Conservation (phyloP, 2,329 filamentous ascomycete genomes). For the Fusarium duplospermum region DNA sequence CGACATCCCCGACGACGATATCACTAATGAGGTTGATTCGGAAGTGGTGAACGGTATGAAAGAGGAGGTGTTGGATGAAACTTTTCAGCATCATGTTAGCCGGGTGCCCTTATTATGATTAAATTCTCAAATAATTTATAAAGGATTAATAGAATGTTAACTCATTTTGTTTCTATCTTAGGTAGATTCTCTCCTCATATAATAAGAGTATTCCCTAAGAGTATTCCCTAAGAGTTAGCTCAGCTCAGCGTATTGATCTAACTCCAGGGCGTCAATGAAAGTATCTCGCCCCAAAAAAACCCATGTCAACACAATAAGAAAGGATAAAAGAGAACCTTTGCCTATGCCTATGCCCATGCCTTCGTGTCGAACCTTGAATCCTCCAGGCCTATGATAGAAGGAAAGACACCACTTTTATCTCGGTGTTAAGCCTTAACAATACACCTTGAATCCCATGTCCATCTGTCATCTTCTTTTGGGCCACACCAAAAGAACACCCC, state of each 20-base stretch:
- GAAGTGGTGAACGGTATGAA: background rate
- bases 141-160: background rate
- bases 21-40: background rate
- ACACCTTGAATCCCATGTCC: too few species aligned
- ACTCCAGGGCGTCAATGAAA: too few species aligned
- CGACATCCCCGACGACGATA: background rate
- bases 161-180: background rate
- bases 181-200: background rate
- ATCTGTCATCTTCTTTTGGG: too few species aligned
- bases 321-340: too few species aligned
- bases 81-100: background rate
- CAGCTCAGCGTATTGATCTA: background rate
- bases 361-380: too few species aligned
- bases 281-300: too few species aligned
- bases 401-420: too few species aligned
- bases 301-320: too few species aligned
- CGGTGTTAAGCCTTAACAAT: too few species aligned
- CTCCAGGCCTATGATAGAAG: too few species aligned
- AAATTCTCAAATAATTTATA: background rate
- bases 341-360: too few species aligned
- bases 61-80: background rate
- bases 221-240: background rate
- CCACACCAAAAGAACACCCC: too few species aligned
- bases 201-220: background rate
- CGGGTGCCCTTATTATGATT: background rate